Evolutionary conservation across 257 asterid species (phyloP).

Genomic region (Echium plantagineum): DNA sequence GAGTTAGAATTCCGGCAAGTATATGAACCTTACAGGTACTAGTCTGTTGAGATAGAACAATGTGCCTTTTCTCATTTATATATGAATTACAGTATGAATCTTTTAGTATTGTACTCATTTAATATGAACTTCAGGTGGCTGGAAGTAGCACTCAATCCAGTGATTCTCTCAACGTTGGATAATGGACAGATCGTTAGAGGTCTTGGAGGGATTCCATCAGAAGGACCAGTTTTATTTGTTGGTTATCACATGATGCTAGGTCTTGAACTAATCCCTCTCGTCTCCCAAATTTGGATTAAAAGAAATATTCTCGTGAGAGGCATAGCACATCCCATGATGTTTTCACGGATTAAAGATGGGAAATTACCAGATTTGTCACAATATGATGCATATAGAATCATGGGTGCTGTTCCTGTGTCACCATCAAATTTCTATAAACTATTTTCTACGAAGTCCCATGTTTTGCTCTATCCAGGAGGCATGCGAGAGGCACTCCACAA

Average conservation of each 20-base stretch:
- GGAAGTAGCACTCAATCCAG: slow-evolving; percentile 46
- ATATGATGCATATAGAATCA: slow-evolving; percentile 36
- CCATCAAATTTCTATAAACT: slow-evolving; percentile 64
- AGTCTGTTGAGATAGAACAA: not conserved
- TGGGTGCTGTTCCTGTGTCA: slow-evolving; percentile 96
- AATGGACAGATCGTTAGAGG: slow-evolving; percentile 55
- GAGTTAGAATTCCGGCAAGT: slow-evolving; percentile 42
- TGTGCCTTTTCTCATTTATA: not conserved
- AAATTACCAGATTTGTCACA: slow-evolving; percentile 38
- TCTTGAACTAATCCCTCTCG: slow-evolving; percentile 49
- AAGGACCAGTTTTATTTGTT: slow-evolving; percentile 74
- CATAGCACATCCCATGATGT: slow-evolving; percentile 67
- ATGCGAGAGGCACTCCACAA: slow-evolving; percentile 88
- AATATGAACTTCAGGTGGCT: slow-evolving; percentile 39
- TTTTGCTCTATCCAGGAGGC: slow-evolving; percentile 82
- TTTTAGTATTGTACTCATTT: not conserved
- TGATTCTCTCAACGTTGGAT: slow-evolving; percentile 57
- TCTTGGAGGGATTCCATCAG: slow-evolving; percentile 63
- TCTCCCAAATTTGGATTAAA: slow-evolving; percentile 53
- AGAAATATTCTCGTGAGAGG: slow-evolving; percentile 63
- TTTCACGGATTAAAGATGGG: slow-evolving; percentile 35
- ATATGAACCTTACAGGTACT: slow-evolving; percentile 44
- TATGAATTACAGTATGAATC: not conserved
- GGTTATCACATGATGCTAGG: slow-evolving; percentile 93
- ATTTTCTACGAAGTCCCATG: slow-evolving; percentile 52